phyloP scores from a whole-genome alignment of 2,329 filamentous ascomycete genomes.

The Fusarium sp. region DNA sequence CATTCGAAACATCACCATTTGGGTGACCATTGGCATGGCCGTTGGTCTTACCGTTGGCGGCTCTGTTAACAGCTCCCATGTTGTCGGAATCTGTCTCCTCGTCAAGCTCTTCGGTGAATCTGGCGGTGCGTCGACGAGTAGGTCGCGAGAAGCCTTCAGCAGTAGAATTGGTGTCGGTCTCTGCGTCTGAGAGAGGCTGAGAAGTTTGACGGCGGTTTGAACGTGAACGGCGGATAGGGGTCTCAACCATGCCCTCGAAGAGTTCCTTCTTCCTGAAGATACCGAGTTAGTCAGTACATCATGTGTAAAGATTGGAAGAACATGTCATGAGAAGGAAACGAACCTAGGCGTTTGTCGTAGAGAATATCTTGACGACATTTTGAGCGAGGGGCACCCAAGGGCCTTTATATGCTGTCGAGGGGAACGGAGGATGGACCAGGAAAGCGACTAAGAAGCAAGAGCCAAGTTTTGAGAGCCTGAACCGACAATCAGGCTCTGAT shows the following conservation, averaged over 20 bases:
- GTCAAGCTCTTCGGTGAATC: constrained; percentile 65
- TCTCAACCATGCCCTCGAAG: constrained; percentile 73
- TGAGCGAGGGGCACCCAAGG: constrained; percentile 32
- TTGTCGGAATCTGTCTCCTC: constrained; percentile 55
- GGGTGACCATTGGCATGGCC: constrained; percentile 26
- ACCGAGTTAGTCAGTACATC: constrained; percentile 25
- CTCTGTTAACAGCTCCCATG: constrained; percentile 50
- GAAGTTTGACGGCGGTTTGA: constrained; percentile 65
- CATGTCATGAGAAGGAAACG: constrained; percentile 21
- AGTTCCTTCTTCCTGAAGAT: constrained; percentile 70
- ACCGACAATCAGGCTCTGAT: constrained; percentile 27
- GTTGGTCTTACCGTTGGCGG: constrained; percentile 44
- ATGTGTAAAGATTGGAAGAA: background rate
- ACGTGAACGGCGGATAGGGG: constrained; percentile 62
- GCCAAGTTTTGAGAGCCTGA: constrained; percentile 7
- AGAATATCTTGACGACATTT: constrained; percentile 57
- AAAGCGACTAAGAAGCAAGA: constrained; percentile 10
- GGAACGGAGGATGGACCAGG: constrained; percentile 1
- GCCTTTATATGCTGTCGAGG: constrained; percentile 43
- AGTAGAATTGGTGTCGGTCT: constrained; percentile 62
- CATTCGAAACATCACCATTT: constrained; percentile 48
- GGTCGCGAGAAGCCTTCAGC: constrained; percentile 58
- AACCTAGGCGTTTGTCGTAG: constrained; percentile 57
- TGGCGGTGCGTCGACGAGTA: constrained; percentile 62
- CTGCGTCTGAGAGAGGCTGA: constrained; percentile 61